Evolutionary conservation across 805 yeast species (phyloP).

Genomic region (Candida silvicultrix): DNA sequence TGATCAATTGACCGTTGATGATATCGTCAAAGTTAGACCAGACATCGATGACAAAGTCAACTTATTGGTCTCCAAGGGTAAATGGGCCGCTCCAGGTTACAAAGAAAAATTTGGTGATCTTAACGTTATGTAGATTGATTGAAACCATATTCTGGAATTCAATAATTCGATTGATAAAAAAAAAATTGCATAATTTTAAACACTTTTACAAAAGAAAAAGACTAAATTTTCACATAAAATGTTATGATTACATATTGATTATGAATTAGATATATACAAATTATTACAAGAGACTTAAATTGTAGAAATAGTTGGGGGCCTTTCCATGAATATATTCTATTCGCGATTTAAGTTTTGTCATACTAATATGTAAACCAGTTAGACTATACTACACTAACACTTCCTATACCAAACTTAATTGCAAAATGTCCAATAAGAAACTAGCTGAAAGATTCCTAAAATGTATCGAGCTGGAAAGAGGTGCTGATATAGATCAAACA

Average conservation of each 20-base stretch:
- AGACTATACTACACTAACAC: no score
- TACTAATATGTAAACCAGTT: no score
- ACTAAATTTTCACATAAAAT: neutral
- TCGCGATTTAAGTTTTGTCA: no score
- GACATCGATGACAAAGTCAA: constrained; percentile 94
- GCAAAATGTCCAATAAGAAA: constrained; percentile 2
- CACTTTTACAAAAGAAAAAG: no score
- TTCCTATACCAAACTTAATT: no score
- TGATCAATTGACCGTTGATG: constrained; percentile 94
- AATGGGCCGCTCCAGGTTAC: constrained; percentile 98
- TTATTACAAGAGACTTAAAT: neutral
- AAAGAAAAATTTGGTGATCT: constrained; percentile 97
- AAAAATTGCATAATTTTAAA: neutral
- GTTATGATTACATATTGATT: constrained; percentile 12
- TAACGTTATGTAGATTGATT: constrained; percentile 63
- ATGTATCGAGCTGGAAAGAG: constrained; percentile 13
- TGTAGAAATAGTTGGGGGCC: no score
- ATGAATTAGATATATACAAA: constrained; percentile 4
- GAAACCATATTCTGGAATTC: no score
- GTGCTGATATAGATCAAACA: constrained; percentile 20
- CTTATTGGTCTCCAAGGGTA: constrained; percentile 93
- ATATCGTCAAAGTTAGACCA: constrained; percentile 92
- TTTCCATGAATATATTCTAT: no score
- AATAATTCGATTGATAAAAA: neutral
- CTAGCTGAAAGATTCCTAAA: constrained; percentile 13